Evolutionary conservation across 495 filamentous ascomycete genomes (phyloP), one percentile per base, ranked within the genome.

Genomic region (Neurospora cerealis): DNA sequence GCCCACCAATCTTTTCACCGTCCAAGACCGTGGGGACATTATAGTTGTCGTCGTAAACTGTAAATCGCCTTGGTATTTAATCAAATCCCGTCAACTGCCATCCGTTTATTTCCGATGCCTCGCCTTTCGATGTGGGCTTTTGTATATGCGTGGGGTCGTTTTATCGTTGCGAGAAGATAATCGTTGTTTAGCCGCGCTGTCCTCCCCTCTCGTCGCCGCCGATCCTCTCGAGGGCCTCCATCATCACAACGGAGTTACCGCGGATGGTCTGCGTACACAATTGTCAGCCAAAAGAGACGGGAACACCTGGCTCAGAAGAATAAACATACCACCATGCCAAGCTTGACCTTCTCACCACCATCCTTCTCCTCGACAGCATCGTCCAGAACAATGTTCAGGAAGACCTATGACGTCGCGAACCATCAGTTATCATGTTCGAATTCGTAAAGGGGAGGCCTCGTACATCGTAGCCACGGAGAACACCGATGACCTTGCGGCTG

Each of bases 311-410:
- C 28, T 40, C 8, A 10, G 21, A 34, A 36, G 41, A 69, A 72
- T 39, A 38, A 32, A 87, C 92, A 72, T 89, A 97, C 96, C 75
- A 97, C 92, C 91, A 97, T 98, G 79, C 96, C 96, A 69, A 98
- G 88, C 74, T 90, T 88, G 69, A 91, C 91, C 84, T 97, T 98
- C 87, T 97, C 94, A 66, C 93, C 94, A 72, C 93, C 94, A 39
- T 89, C 88, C 82, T 95, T 97, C 86, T 98, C 94, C 79, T 98
- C 96, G 19, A 97, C 91, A n/a, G 96, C 95, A 77, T 98, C 96
- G 80, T 99, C 96, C 17, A 99, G 89, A 36, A 98, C 95, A 79
- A 99, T 94, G 83, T 99, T 99, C 79, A 99, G 88, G 87, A 98
- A 99, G 71, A 98, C 94, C 96, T 99, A 81, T 48, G 24, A 40